phyloP scores from a whole-genome alignment of 2,329 filamentous ascomycete species.

The Trichoderma oligosporum region DNA sequence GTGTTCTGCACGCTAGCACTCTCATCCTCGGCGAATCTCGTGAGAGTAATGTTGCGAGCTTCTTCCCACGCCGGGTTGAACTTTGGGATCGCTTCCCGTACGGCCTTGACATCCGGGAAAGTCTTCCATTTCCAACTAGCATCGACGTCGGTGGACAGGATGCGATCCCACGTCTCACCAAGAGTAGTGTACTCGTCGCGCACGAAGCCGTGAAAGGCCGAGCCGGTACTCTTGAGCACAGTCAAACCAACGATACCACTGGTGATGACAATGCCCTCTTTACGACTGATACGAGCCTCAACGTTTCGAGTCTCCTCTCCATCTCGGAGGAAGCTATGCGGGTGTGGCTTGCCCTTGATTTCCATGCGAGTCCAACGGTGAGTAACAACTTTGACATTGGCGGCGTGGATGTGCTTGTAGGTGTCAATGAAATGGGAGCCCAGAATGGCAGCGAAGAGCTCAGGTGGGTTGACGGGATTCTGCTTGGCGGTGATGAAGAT shows the following conservation, averaged over 20 bases:
- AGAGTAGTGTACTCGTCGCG: slow-evolving; percentile 91
- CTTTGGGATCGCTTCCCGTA: slow-evolving; percentile 57
- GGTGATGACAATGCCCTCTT: slow-evolving; percentile 67
- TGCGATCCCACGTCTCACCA: slow-evolving; percentile 87
- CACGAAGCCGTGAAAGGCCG: slow-evolving; percentile 91
- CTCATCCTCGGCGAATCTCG: slow-evolving; percentile 83
- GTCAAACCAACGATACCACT: slow-evolving; percentile 77
- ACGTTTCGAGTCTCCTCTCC: slow-evolving; percentile 83
- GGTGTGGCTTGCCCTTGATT: slow-evolving; percentile 83
- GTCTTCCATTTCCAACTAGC: slow-evolving; percentile 79
- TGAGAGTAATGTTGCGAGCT: slow-evolving; percentile 82
- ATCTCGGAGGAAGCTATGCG: slow-evolving; percentile 91
- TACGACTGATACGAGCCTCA: slow-evolving; percentile 64
- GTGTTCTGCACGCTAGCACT: slow-evolving; percentile 93
- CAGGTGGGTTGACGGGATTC: slow-evolving; percentile 85
- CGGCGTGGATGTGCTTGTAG: slow-evolving; percentile 82
- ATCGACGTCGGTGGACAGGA: slow-evolving; percentile 90
- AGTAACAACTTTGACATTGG: slow-evolving; percentile 75
- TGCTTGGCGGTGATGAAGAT: slow-evolving; percentile 94
- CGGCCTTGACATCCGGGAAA: slow-evolving; percentile 63
- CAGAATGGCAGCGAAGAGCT: slow-evolving; percentile 82
- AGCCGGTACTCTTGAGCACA: slow-evolving; percentile 94
- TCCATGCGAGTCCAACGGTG: slow-evolving; percentile 90
- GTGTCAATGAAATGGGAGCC: slow-evolving; percentile 83
- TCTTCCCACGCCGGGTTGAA: slow-evolving; percentile 78